Base-by-base conservation (phyloP, 495 filamentous ascomycete genomes). In the Halenospora varia region DNA sequence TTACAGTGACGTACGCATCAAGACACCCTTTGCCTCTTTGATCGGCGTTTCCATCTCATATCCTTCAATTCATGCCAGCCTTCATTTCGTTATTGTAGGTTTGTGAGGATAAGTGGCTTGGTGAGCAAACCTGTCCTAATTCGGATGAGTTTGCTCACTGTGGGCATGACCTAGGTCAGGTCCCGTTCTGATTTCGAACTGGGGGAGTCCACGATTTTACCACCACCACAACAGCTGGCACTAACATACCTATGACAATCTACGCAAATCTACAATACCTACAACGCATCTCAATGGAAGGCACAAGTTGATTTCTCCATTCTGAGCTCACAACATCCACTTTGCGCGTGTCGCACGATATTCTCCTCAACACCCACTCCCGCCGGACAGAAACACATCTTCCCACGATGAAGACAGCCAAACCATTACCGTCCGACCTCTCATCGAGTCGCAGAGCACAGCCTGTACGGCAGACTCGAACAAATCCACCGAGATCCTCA, bases 381-480 rank as follows among this genome's bases (percentile, higher is more conserved):
- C 22, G 18, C 52, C 55, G 40, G 19, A 20, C 19, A 22, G 55
- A 59, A 35, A 59, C 46, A 55, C 52, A 19, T 53, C 50, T 44
- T 39, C 51, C 17, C 25, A 71, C 62, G 10, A 83, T 82, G 80
- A 83, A 78, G 69, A 78, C 78, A 6, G 71, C 77, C 18, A 79
- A 79, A 61, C 69, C 70, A 25, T 60, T 70, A 24, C 50, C 60
- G 18, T 54, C 70, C 35, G 77, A 77, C 47, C 62, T 69, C 19
- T 66, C 73, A 39, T 76, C 78, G 9, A 77, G 68, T 70, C 75
- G 81, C 60, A 77, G 82, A 64, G 73, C 80, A 20, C 82, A 82
- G 62, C 85, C 81, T 10, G 70, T 79, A 65, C 85, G 79, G 53
- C 82, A 81, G 66, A 81, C 77, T 54, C 82, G 81, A 63, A 78